Evolutionary conservation across 2,329 filamentous ascomycete species (phyloP).

Genomic region (Ceratocystis diversiconidia): DNA sequence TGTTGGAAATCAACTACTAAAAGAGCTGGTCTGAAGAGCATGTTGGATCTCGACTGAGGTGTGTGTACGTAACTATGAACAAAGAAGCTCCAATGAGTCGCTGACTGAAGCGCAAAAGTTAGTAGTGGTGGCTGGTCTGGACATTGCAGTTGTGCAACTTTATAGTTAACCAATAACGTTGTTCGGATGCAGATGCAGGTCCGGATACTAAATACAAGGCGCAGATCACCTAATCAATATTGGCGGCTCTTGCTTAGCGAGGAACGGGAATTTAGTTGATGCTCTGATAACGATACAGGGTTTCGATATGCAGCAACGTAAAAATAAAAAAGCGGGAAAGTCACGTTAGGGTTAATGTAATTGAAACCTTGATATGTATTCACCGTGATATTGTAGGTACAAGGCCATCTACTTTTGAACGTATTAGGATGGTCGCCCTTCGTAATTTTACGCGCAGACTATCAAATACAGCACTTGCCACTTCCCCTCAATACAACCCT

Average conservation of each 20-base stretch:
- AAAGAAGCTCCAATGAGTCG: not conserved
- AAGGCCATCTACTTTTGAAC: not conserved
- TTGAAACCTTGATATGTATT: not conserved
- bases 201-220: not conserved
- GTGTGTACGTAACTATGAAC: not conserved
- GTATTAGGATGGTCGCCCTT: not conserved
- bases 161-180: not conserved
- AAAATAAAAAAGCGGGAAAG: not conserved
- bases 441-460: not conserved
- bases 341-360: not conserved
- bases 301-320: not conserved
- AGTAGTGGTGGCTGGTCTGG: not conserved
- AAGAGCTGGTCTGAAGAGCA: constrained; percentile 35
- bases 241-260: not conserved
- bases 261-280: not conserved
- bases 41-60: constrained; percentile 11
- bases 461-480: not conserved
- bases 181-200: too few species aligned
- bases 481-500: not conserved
- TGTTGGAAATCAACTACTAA: constrained; percentile 82
- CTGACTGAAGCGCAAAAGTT: not conserved
- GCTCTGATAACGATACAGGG: too few species aligned
- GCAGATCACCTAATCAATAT: not conserved
- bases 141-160: not conserved
- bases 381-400: too few species aligned